phyloP scores from a whole-genome alignment of 164 flowering plant species.

The Nelumbo lutea region DNA sequence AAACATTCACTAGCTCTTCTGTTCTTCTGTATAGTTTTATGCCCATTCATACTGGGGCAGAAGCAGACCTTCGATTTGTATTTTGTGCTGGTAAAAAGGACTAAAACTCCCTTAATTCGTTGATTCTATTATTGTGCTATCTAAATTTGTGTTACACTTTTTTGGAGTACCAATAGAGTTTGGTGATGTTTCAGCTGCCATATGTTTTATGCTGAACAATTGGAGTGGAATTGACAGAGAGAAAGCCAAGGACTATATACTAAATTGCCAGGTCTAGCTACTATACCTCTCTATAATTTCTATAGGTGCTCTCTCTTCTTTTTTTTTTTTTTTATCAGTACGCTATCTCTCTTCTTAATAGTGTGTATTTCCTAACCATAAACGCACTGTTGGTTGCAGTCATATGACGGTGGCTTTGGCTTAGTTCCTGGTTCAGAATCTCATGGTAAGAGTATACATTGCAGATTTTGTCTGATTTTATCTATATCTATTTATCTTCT shows the following conservation, averaged over 20 bases:
- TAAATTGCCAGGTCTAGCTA: conserved; percentile 70
- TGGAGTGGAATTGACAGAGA: conserved; percentile 93
- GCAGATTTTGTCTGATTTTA: conserved; percentile 4
- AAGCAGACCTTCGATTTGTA: conserved; percentile 83
- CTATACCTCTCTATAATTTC: background rate
- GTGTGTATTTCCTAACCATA: background rate
- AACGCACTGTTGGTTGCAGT: conserved; percentile 41
- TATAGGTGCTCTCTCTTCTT: background rate
- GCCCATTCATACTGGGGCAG: conserved; percentile 81
- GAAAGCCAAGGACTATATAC: conserved; percentile 72
- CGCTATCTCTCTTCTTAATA: too few species aligned
- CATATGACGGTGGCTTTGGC: conserved; percentile 99
- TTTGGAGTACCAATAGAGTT: conserved; percentile 5
- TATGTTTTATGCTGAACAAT: conserved; percentile 65
- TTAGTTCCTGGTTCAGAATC: conserved; percentile 89
- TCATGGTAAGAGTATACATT: conserved; percentile 71
- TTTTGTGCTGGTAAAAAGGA: conserved; percentile 81
- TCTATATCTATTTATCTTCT: too few species aligned
- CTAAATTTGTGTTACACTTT: background rate
- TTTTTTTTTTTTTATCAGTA: background rate
- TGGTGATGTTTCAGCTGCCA: conserved; percentile 60
- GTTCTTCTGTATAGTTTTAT: conserved; percentile 49
- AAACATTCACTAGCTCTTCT: background rate
- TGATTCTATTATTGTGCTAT: background rate
- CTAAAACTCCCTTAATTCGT: background rate